Evolutionary conservation across 305 asterid species (phyloP), one percentile per base, ranked within the genome.

Genomic region (Fraxinus greggii): DNA sequence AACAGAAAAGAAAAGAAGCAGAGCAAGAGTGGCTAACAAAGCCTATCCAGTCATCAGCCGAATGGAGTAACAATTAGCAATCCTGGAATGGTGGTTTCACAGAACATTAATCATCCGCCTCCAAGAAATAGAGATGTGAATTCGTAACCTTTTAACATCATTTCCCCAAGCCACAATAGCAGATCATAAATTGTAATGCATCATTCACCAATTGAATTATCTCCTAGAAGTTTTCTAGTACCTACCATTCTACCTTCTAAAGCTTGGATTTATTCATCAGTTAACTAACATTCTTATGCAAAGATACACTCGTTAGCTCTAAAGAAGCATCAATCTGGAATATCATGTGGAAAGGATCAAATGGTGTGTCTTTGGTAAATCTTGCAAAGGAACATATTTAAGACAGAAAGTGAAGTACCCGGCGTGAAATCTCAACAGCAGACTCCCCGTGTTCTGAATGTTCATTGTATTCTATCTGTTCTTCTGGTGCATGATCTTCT

Each of bases 381-480:
- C 73, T 36, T 77, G 42, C 56, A 17, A 54, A 19, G 54, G 45
- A 26, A 23, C 59, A 77, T 42, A 33, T 28, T 4, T 56, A 80
- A 85, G 81, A 78, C 73, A 83, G 79, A 84, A 70, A 83, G 75
- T 28, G 79, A 77, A 79, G 33, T 97, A 97, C 99, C 93, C 97
- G 88, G 83, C 95, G 97, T 33, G 88, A 83, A 87, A 91, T 85
- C 82, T 86, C 88, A 80, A 82, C 90, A 35, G 91, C 94, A 86
- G 88, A 83, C 83, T 87, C 93, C 75, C 87, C 93, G 69, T 85
- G 91, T 65, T 89, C 94, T 70, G 85, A 84, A 78, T 86, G 92
- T 76, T 90, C 92, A 72, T 80, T 84, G 86, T 86, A 92, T 45
- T 83, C 86, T 54, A 82, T 83, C n/a, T 79, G 92, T 78, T 88